Evolutionary conservation across 2,329 filamentous ascomycete genomes (phyloP).

Genomic region (Diaporthe ampelina): DNA sequence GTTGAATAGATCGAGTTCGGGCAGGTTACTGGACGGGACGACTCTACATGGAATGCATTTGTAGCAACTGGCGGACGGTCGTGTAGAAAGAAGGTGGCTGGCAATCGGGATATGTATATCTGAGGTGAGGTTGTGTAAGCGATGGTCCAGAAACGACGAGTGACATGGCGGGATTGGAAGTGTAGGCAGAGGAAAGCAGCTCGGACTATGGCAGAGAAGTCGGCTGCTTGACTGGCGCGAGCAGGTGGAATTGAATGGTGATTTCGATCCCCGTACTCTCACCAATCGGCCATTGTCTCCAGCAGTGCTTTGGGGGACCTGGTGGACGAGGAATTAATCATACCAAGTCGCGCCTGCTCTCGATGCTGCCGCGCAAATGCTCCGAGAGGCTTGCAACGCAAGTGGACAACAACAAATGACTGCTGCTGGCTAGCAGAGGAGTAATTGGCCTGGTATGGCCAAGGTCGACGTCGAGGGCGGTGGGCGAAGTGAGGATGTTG

Average conservation of each 20-base stretch:
- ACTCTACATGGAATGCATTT: conserved; percentile 41
- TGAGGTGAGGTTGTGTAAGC: conserved; percentile 28
- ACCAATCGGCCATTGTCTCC: neutral
- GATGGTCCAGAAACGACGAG: neutral
- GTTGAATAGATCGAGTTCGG: conserved; percentile 46
- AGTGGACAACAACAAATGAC: neutral
- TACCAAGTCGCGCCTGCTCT: conserved; percentile 21
- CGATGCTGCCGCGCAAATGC: neutral
- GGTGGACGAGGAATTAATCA: neutral
- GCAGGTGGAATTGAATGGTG: neutral
- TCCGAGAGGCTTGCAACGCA: neutral
- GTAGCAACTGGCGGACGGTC: conserved; percentile 9
- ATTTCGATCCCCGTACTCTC: too few relatives aligned
- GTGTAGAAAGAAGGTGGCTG: neutral
- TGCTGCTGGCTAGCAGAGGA: neutral
- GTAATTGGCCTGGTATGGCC: neutral
- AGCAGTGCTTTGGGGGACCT: neutral
- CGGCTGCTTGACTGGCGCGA: neutral
- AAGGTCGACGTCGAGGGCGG: neutral
- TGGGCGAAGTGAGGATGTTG: neutral
- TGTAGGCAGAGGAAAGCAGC: neutral
- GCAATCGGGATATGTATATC: neutral
- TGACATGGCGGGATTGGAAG: neutral
- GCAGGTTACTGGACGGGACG: conserved; percentile 3
- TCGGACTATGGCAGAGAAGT: neutral